A percentile compares a stretch with the other conserved stretches of the same genome.
Conservation (phyloP, 768 basidiomycete species). For the Fistulinella prunicolor region DNA sequence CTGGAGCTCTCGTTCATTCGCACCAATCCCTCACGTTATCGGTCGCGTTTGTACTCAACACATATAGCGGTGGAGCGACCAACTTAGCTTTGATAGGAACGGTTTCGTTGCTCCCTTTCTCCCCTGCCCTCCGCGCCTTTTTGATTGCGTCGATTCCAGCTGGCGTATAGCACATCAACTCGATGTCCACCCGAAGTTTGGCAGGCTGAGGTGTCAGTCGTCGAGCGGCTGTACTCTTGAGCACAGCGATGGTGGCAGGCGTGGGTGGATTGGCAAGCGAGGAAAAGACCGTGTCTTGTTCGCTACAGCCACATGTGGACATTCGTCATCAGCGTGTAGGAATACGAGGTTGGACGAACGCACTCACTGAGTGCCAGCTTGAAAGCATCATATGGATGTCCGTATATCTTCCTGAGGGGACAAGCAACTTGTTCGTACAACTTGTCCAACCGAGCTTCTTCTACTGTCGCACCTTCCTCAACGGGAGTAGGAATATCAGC, state of each 20-base stretch:
- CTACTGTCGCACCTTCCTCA: slow-evolving; percentile 19
- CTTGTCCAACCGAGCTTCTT: slow-evolving; percentile 62
- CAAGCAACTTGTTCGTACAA: slow-evolving; percentile 91
- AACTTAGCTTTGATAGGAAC: slow-evolving; percentile 97
- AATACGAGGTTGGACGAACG: slow-evolving; percentile 24
- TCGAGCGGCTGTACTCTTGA: slow-evolving; percentile 84
- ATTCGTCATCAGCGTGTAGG: slow-evolving; percentile 26
- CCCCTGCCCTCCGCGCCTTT: slow-evolving; percentile 85
- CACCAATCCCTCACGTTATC: slow-evolving; percentile 65
- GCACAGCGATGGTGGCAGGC: slow-evolving; percentile 54
- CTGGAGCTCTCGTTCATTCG: neutral
- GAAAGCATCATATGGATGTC: too few species aligned
- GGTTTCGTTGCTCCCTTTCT: slow-evolving; percentile 81
- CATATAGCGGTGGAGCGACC: slow-evolving; percentile 95
- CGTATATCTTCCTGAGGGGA: slow-evolving; percentile 91
- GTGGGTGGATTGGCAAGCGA: slow-evolving; percentile 59
- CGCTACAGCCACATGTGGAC: slow-evolving; percentile 36
- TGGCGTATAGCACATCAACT: slow-evolving; percentile 94
- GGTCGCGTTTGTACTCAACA: slow-evolving; percentile 92
- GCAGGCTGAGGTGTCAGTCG: slow-evolving; percentile 97
- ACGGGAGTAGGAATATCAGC: slow-evolving; percentile 29
- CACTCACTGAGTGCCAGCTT: slow-evolving; percentile 86
- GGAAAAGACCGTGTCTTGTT: slow-evolving; percentile 78
- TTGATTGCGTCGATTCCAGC: slow-evolving; percentile 97
- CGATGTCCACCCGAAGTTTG: slow-evolving; percentile 97